Evolutionary conservation across 495 filamentous ascomycete genomes (phyloP), one percentile per base, ranked within the genome.

Genomic region (Massariosphaeria phaeospora): DNA sequence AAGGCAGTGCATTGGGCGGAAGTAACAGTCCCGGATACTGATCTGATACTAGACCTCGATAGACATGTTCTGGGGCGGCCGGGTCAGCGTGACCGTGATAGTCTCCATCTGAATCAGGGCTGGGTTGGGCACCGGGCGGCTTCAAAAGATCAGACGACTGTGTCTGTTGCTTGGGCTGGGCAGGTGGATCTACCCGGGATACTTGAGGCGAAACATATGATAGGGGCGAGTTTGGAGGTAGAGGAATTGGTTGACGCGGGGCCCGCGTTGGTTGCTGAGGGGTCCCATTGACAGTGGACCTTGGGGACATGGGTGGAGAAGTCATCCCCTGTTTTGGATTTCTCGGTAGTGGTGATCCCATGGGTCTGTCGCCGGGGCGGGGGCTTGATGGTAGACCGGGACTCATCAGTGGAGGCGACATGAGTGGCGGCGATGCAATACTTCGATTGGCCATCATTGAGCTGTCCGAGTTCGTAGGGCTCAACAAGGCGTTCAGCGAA

Each of bases 381-480:
- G 93, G 93, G 64, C 94, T 97, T 25, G 85, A 70, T 0, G 93
- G 93, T 41, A 98, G 73, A 21, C 93, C 93, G 18, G 91, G 89
- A 52, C 88, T 95, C 73, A 90, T 76, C 26, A 90, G 73, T 30
- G 82, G 73, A 24, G 82, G 72, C 23, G n/a, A n/a, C 73, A 90
- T 76, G 25, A 90, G 73, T 30, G 82, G 73, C 25, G 82, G 72
- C 23, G 73, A 66, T 26, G 13, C 48, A 23, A 69, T 66, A 59
- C 65, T 69, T 46, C 54, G 55, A 41, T 55, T 65, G 15, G 67
- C 65, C 47, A 31, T 68, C 69, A 52, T 61, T 18, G 55, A 57
- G 13, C 46, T 61, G 26, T 67, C 67, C 6, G 67, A 66, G 18
- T 55, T 62, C 17, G 54, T 52, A 3, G 62, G 63, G 41, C 64